A percentile compares a stretch with the other conserved stretches of the same genome.
Evolutionary conservation across 306 rosid genomes (phyloP).

Genomic region (Vachellia collinsii): DNA sequence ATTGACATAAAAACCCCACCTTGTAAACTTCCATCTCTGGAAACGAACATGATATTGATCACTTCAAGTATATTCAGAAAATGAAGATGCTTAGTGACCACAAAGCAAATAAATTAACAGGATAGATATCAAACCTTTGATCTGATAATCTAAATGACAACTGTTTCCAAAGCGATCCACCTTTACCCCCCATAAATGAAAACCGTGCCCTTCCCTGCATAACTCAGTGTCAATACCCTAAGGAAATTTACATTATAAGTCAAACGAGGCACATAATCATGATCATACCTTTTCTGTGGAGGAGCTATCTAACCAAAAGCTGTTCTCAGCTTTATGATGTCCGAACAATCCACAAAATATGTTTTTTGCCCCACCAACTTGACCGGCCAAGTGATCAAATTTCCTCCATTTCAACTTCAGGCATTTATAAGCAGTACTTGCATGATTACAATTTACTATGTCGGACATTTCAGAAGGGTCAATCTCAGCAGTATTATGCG

Average conservation of each 20-base stretch:
- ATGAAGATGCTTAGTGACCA: constrained; percentile 23
- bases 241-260: neutral
- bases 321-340: constrained; percentile 67
- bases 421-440: constrained; percentile 51
- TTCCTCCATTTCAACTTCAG: constrained; percentile 91
- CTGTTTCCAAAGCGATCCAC: constrained; percentile 94
- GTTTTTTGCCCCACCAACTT: constrained; percentile 82
- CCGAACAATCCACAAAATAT: constrained; percentile 84
- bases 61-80: constrained; percentile 16
- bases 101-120: constrained; percentile 6
- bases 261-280: constrained; percentile 31
- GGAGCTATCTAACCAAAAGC: constrained; percentile 99
- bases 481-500: constrained; percentile 36
- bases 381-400: constrained; percentile 64
- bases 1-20: constrained; percentile 72
- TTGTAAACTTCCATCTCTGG: constrained; percentile 58
- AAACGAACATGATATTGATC: constrained; percentile 33
- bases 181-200: constrained; percentile 97
- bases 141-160: constrained; percentile 73
- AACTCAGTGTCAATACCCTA: neutral
- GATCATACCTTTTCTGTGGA: constrained; percentile 82
- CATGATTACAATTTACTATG: constrained; percentile 50
- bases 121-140: constrained; percentile 62
- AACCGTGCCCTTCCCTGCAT: constrained; percentile 85
- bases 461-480: constrained; percentile 40